Base-by-base conservation (phyloP, 345 rosid species). In the Brassica napus region DNA sequence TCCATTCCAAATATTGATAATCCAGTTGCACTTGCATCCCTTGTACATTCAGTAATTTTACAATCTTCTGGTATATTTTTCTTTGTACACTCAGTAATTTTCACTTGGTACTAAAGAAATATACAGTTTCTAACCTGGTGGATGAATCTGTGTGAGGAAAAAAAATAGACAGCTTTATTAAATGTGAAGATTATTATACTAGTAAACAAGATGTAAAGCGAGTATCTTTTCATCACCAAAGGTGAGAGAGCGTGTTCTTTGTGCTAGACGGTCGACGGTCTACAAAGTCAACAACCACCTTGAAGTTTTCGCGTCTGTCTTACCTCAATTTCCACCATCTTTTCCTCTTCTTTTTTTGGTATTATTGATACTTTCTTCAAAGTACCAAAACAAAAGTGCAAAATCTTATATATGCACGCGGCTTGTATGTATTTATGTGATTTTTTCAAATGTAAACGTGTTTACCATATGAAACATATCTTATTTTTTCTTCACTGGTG, bases 251-350 rank as follows among this genome's bases (percentile, higher is more conserved):
- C 74, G 82, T 79, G 65, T 72, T 31, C 24, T 79, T 73, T 59
- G 57, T 65, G 61, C 12, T 21, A 6, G 1, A 14, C 49, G 74
- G 78, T 79, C 82, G 69, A 68, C 69, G 58, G 69, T 68, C 69
- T 47, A 60, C 69, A 79, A 47, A 79, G 82, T 79, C 82, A 79
- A 67, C 82, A 57, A 58, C 75, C 57, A 67, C 82, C 57, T n/a
- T 52, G 69, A 73, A 58, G 55, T 32, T 73, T 73, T 72, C 57
- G 73, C 30, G 44, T 72, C 68, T 54, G 12, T 18, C 76, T 71
- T 67, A 64, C 76, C 77, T 39, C 77, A 2, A 39, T 65, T 78
- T 78, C 67, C 81, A 64, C 47, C 71, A 62, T 71, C 39, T 37
- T 63, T 68, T 68, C n/a, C 39, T 44, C 12, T 24, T 42, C 65